Conservation (phyloP, 2,329 filamentous ascomycete genomes). For the Thelonectria rubi region DNA sequence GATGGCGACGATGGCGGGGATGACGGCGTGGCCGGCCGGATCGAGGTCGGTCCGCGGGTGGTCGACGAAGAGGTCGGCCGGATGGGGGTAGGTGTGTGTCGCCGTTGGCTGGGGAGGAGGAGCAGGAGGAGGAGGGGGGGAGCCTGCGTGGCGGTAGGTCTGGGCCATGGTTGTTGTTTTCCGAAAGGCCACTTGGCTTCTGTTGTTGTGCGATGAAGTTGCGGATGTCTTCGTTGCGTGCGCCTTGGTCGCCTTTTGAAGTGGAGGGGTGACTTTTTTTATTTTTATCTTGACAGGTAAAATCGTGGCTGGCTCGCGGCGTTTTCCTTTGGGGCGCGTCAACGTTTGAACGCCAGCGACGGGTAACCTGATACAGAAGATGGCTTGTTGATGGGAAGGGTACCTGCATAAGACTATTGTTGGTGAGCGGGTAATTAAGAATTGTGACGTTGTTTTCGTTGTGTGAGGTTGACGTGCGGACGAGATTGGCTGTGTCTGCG, state of each 20-base stretch:
- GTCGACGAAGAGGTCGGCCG: not conserved
- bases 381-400: conserved; percentile 9
- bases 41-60: conserved; percentile 20
- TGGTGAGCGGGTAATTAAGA: not conserved
- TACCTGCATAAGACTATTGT: conserved; percentile 20
- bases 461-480: conserved; percentile 2
- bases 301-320: not conserved
- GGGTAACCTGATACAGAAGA: not conserved
- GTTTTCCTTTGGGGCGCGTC: not conserved
- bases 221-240: too few species aligned
- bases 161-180: conserved; percentile 13
- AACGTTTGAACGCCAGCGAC: not conserved
- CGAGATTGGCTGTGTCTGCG: not conserved
- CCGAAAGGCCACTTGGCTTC: too few species aligned
- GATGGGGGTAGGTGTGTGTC: not conserved
- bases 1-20: conserved; percentile 37
- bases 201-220: not conserved
- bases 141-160: conserved; percentile 5
- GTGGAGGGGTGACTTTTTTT: not conserved
- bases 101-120: not conserved
- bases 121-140: not conserved
- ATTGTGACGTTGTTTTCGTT: too few species aligned
- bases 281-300: not conserved
- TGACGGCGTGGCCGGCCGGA: conserved; percentile 25
- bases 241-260: not conserved